Evolutionary conservation across 2,329 filamentous ascomycete species (phyloP).

Genomic region (Calonectria pseudoturangicola): DNA sequence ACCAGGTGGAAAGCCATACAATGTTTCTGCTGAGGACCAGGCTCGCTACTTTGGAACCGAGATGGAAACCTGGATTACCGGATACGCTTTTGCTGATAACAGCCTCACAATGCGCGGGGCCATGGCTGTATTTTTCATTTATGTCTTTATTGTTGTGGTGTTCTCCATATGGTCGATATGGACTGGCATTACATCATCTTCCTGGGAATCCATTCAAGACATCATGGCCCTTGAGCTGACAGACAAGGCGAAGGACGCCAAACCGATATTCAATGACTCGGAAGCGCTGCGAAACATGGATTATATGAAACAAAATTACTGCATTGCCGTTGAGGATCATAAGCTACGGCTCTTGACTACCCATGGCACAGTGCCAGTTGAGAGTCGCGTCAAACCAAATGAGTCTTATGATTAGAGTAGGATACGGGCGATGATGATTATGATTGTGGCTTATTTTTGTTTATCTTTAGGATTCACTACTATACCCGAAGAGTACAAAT

Average conservation of each 20-base stretch:
- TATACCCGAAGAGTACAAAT: no score
- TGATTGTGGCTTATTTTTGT: background rate
- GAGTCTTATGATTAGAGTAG: conserved; percentile 24
- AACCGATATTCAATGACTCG: background rate
- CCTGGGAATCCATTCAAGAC: conserved; percentile 37
- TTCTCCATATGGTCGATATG: conserved; percentile 39
- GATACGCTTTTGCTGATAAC: conserved; percentile 45
- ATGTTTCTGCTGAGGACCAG: conserved; percentile 35
- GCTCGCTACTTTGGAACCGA: conserved; percentile 32
- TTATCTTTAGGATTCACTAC: background rate
- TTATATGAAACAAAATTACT: conserved; percentile 38
- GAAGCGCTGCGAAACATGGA: background rate
- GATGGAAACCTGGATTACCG: conserved; percentile 49
- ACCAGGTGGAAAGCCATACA: conserved; percentile 43
- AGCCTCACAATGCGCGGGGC: conserved; percentile 37
- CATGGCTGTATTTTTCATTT: conserved; percentile 36
- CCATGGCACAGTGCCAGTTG: conserved; percentile 13
- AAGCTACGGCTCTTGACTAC: conserved; percentile 23
- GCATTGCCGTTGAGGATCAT: conserved; percentile 23
- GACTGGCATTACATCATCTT: conserved; percentile 35
- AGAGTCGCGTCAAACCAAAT: conserved; percentile 35
- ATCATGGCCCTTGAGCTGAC: conserved; percentile 31
- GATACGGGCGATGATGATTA: background rate
- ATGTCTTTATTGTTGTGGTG: conserved; percentile 23
- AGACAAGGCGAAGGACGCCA: background rate